These are phyloP conservation scores for Cochlearia excelsa DNA, from an alignment of 345 rosid species.

Conservation along the genomic window DNA sequence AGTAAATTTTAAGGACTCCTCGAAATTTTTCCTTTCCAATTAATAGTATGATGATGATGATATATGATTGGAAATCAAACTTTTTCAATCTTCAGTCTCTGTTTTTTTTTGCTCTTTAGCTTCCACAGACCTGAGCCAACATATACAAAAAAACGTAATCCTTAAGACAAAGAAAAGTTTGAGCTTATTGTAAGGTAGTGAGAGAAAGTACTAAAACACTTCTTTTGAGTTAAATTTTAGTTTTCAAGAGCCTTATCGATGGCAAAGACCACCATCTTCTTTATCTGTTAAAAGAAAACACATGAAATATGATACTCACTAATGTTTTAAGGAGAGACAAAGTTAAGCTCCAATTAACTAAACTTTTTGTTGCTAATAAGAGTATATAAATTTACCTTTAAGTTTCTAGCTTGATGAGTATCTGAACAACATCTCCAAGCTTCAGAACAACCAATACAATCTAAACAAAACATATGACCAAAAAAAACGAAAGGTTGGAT, in stretches of 20 bases:
- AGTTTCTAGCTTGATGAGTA: conserved; percentile 39
- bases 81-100: no score
- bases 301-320: conserved; percentile 42
- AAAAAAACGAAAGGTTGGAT: neutral
- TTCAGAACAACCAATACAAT: conserved; percentile 26
- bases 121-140: no score
- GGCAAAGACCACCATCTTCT: conserved; percentile 33
- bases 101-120: no score
- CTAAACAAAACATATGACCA: neutral
- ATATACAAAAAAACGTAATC: no score
- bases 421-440: conserved; percentile 37
- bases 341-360: conserved; percentile 40
- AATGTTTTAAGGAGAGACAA: conserved; percentile 62
- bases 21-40: no score
- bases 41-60: no score
- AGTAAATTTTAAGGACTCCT: no score
- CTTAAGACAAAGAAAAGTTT: no score
- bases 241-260: conserved; percentile 18
- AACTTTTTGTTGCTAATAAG: no score
- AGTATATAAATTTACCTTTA: conserved; percentile 23
- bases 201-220: conserved; percentile 5
- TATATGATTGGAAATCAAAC: no score
- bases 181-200: no score
- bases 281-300: conserved; percentile 22
- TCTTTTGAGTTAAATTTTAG: neutral